A percentile compares a stretch with the other conserved stretches of the same genome.
Conservation (phyloP, 139 green algal genomes). For the Gonium pectorale region DNA sequence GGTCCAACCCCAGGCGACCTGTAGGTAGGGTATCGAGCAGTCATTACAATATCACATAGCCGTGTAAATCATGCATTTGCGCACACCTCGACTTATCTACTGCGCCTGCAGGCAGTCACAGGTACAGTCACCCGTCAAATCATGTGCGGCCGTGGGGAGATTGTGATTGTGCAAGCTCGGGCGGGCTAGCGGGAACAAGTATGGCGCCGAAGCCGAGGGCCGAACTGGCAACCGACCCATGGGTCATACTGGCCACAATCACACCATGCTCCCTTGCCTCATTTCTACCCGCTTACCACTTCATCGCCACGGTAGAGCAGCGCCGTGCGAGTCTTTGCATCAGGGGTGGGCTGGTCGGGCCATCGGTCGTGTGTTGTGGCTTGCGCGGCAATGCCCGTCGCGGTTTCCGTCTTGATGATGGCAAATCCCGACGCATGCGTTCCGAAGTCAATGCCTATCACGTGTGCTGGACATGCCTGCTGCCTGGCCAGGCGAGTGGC, state of each 20-base stretch:
- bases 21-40: background rate
- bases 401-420: background rate
- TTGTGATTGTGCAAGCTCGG: too few species aligned
- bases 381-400: background rate
- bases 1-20: constrained; percentile 32
- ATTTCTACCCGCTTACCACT: constrained; percentile 22
- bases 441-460: constrained; percentile 30
- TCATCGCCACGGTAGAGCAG: constrained; percentile 11
- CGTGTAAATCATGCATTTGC: too few species aligned
- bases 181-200: background rate
- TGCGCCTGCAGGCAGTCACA: too few species aligned
- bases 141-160: too few species aligned
- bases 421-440: constrained; percentile 34
- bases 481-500: too few species aligned
- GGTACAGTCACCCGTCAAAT: too few species aligned
- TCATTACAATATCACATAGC: too few species aligned
- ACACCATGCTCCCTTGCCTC: too few species aligned
- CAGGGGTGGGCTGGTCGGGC: constrained; percentile 18
- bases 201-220: background rate
- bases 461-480: too few species aligned
- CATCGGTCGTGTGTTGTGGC: constrained; percentile 10
- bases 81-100: too few species aligned
- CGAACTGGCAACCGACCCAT: background rate
- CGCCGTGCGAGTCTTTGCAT: constrained; percentile 36
- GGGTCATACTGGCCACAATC: background rate